Base-by-base conservation (phyloP, 441 rosid species). In the Populus hybrid region DNA sequence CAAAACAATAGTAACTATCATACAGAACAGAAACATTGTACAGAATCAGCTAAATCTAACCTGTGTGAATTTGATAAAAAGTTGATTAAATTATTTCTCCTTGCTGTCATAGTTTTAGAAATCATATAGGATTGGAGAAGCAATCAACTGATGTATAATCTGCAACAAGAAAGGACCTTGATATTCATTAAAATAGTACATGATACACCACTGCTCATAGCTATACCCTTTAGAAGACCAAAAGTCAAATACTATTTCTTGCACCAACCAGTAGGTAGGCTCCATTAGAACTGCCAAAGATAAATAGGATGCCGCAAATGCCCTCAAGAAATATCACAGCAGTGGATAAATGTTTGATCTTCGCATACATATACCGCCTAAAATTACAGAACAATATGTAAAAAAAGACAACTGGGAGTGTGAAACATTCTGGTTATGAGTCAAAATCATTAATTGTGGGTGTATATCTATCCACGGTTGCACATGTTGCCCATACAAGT, bases 31-130 rank as follows among this genome's bases (percentile, higher is more conserved):
- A 59, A 68, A 36, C 35, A 53, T 71, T 34, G 40, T 21, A n/a
- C 12, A 7, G 18, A 82, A 28, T 1, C 24, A 6, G 35, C 16
- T 46, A 28, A 16, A n/a, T 0, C 26, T 57, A 32, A 86, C 86
- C 84, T 79, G 87, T 24, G 86, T 80, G 78, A 86, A 86, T 67
- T 86, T 81, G 36, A 70, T 46, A 28, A 86, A 81, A 34, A 86
- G 87, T 26, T 42, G 70, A 65, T 68, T 18, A n/a, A 78, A 84
- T 30, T 82, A 80, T 38, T 75, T 74, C 59, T 74, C 71, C 10
- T 83, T 80, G 8, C 1, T 57, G 26, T 80, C 83, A 36, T 82
- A 82, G 36, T 86, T 84, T 83, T 86, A 86, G 75, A 86, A 86
- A 72, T 86, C 89, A 32, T 79, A 81, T 46, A 86, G 32, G 9